Conservation (phyloP, 768 basidiomycete genomes). For the Sporobolomyces phaffii region DNA sequence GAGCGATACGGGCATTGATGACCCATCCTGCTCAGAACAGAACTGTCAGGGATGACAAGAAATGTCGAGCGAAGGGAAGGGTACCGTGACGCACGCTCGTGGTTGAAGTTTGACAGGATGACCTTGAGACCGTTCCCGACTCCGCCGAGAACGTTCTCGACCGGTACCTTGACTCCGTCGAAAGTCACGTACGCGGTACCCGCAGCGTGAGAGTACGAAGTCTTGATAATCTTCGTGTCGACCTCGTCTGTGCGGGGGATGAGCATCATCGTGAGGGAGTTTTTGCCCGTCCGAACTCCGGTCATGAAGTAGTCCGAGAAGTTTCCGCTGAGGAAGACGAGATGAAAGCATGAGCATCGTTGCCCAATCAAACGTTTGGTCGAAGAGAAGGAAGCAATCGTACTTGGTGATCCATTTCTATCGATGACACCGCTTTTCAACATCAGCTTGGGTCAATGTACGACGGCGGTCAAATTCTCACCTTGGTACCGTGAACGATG, state of each 20-base stretch:
- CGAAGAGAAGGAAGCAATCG: constrained; percentile 19
- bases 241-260: constrained; percentile 72
- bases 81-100: constrained; percentile 66
- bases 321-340: constrained; percentile 43
- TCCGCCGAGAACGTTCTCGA: constrained; percentile 75
- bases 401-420: constrained; percentile 49
- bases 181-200: constrained; percentile 78
- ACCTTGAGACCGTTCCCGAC: constrained; percentile 71
- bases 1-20: constrained; percentile 56
- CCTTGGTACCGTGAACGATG: constrained; percentile 83
- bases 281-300: constrained; percentile 58
- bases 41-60: no score
- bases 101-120: constrained; percentile 76
- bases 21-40: constrained; percentile 69
- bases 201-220: constrained; percentile 78
- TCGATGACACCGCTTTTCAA: no score
- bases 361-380: neutral
- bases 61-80: constrained; percentile 63
- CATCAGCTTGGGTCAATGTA: neutral
- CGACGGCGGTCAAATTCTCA: neutral
- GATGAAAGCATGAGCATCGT: neutral
- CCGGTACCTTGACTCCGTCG: constrained; percentile 76
- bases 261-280: constrained; percentile 76
- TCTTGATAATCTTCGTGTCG: constrained; percentile 79
- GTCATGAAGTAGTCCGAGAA: constrained; percentile 75